Conservation (phyloP, 441 rosid species). For the Syzygium malaccense region DNA sequence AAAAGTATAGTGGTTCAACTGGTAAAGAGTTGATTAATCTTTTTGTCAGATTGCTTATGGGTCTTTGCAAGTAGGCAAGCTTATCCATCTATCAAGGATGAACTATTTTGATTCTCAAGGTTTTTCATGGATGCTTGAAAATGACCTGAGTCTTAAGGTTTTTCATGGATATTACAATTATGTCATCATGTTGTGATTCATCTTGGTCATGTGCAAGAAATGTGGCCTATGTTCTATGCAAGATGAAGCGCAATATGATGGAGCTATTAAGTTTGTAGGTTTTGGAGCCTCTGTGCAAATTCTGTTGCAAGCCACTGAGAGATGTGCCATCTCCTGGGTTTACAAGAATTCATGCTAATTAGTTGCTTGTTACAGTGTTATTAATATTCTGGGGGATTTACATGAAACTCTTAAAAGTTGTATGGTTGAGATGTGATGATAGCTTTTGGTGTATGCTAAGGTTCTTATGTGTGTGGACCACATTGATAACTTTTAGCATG, state of each 20-base stretch:
- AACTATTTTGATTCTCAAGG: background rate
- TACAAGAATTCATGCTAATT: background rate
- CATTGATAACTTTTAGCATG: background rate
- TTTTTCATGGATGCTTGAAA: background rate
- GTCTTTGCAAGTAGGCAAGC: background rate
- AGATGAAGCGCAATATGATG: background rate
- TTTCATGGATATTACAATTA: background rate
- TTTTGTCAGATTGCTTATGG: background rate
- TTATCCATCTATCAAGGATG: background rate
- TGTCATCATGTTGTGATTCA: background rate
- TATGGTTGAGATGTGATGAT: background rate
- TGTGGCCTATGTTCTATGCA: background rate
- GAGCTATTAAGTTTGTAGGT: background rate
- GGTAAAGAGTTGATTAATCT: background rate
- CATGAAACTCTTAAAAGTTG: background rate
- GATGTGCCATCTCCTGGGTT: background rate
- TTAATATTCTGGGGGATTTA: background rate
- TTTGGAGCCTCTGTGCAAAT: background rate
- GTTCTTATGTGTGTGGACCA: background rate
- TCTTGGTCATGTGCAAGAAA: background rate
- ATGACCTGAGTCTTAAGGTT: background rate
- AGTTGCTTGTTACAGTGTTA: background rate
- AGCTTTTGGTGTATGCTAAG: background rate
- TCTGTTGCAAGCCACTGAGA: background rate
- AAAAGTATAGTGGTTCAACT: background rate